A percentile compares a stretch with the other conserved stretches of the same genome.
These are phyloP conservation scores for Hyaloscypha hepaticicola DNA, from an alignment of 495 filamentous ascomycete species.

Conservation along the genomic window DNA sequence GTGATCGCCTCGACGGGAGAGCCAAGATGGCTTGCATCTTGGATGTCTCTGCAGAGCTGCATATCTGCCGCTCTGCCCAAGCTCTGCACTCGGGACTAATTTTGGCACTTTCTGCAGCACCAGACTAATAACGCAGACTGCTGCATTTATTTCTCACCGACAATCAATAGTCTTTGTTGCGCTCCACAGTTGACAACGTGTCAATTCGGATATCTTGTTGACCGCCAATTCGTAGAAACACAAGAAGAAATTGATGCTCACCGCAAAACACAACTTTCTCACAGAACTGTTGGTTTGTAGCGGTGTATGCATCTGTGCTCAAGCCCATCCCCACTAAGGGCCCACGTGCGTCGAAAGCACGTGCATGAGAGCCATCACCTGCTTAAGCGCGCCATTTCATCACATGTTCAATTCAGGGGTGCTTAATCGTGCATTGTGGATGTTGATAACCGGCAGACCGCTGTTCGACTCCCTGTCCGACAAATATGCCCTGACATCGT, in stretches of 20 bases:
- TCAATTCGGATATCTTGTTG: not conserved
- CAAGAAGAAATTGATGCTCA: not conserved
- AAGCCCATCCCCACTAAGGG: not conserved
- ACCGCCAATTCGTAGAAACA: not conserved
- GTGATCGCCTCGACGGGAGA: not conserved
- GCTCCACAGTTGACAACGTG: not conserved
- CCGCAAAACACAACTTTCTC: not conserved
- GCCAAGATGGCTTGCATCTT: not conserved
- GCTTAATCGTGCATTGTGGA: not conserved
- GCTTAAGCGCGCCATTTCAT: constrained; percentile 29
- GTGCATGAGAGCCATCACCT: constrained; percentile 26
- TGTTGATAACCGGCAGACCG: not conserved
- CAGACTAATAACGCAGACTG: not conserved
- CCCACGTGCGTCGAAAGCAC: constrained; percentile 8
- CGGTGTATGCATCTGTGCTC: not conserved
- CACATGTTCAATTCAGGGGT: constrained; percentile 11
- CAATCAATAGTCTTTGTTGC: not conserved
- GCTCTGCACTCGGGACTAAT: not conserved
- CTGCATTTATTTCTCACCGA: not conserved
- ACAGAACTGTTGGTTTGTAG: not conserved
- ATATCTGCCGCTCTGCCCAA: constrained; percentile 12
- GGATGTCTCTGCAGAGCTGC: constrained; percentile 1
- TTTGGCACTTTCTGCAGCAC: not conserved
- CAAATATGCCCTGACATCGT: not conserved
- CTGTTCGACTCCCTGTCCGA: not conserved